Evolutionary conservation across 495 filamentous ascomycete species (phyloP), one percentile per base, ranked within the genome.

Genomic region (Penicilliopsis zonata): DNA sequence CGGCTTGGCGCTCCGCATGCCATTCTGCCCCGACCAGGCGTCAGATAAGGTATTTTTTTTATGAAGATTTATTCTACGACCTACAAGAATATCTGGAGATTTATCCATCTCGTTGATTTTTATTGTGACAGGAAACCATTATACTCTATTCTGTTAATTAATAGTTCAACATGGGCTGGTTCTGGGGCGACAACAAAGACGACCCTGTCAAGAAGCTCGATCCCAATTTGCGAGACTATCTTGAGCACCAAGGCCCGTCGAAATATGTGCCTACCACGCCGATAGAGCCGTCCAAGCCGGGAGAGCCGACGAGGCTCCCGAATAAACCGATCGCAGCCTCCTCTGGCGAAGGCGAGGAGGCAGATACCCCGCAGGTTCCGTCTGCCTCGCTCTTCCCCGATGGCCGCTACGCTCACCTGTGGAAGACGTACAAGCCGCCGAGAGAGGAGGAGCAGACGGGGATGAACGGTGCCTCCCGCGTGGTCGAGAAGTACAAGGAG

Each of bases 351-450:
- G 12, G 46, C 28, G 18, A 42, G 21, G 18, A 39, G 5, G 17
- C 39, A 19, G 13, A 26, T 35, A 40, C 61, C 20, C 54, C 50
- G 46, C 65, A 40, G 63, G 65, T 70, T 44, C 75, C 76, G 5
- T 37, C 57, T 24, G 58, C 70, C 36, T 78, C 76, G 4, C 63
- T 77, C 13, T 81, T 56, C 50, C 71, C 59, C 41, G 90, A 95
- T 57, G 86, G 86, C 38, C 82, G 90, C 37, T 96, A 95, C 54
- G 85, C 86, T 28, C 71, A 94, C 61, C 68, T 98, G 18, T 98
- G 90, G 90, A 80, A 78, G 52, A 81, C 71, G 28, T 95, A 98
- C 69, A 64, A 69, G 32, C 72, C 87, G 1, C 72, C 74, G 7
- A 41, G 53, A 2, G 63, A 72, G 15, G 55, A 85, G 30, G 76